A percentile compares a stretch with the other conserved stretches of the same genome.
Evolutionary conservation across 805 yeast genomes (phyloP).

Genomic region (Saccharomycopsis selenospora): DNA sequence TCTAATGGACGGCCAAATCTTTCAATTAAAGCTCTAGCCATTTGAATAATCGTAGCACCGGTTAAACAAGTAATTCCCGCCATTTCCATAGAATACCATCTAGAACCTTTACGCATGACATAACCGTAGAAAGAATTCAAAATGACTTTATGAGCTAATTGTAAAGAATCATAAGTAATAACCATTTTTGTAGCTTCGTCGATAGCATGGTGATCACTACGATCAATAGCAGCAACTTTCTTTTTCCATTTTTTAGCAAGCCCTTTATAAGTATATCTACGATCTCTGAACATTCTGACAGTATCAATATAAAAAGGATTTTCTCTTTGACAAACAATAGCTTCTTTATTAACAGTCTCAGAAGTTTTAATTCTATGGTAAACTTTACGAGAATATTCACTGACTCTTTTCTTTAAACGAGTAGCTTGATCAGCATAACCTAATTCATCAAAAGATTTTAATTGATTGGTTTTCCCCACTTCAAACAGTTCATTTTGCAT

Average conservation of each 20-base stretch:
- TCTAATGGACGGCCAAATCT: constrained; percentile 92
- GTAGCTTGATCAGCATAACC: constrained; percentile 70
- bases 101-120: constrained; percentile 97
- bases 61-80: constrained; percentile 98
- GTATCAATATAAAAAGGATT: constrained; percentile 96
- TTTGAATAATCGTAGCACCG: constrained; percentile 95
- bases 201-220: constrained; percentile 46
- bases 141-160: constrained; percentile 94
- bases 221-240: constrained; percentile 49
- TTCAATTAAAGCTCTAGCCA: constrained; percentile 90
- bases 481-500: constrained; percentile 74
- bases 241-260: constrained; percentile 92
- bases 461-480: constrained; percentile 20
- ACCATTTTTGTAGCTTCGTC: constrained; percentile 96
- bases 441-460: constrained; percentile 65
- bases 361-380: constrained; percentile 76
- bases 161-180: constrained; percentile 88
- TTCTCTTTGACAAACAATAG: constrained; percentile 94
- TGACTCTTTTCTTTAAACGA: constrained; percentile 64
- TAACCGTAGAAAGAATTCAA: constrained; percentile 95
- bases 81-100: constrained; percentile 99
- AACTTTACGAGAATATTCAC: constrained; percentile 79
- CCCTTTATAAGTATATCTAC: constrained; percentile 93
- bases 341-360: constrained; percentile 80
- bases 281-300: constrained; percentile 88